Base-by-base conservation (phyloP, 148 eudicot genomes). In the Rhododendron griersonianum region DNA sequence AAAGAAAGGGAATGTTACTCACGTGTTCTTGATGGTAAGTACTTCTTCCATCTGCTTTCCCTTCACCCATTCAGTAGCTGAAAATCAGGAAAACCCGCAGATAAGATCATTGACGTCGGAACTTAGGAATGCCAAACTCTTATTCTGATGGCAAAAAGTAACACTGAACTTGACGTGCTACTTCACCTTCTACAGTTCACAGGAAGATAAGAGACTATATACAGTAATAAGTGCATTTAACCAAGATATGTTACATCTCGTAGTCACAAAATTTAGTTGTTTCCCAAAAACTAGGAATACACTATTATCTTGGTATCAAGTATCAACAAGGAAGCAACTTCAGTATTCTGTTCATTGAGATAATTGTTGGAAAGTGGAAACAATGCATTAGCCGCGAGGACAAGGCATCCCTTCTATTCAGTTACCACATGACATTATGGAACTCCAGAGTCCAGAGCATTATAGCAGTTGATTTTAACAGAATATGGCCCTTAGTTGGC, bases 21-120 rank as follows among this genome's bases (percentile, higher is more conserved):
- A 96, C 98, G 98, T 91, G 82, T 95, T 96, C 90, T 94, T 96
- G 63, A 96, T 95, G 2, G 94, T 35, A 6, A 92, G 44, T 63
- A 93, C 99, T 84, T 96, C 99, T 81, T 94, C 98, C 95, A 92
- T 95, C 83, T 92, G 92, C 88, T 84, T 94, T 35, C 98, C 99
- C 90, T 93, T 96, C 82, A 95, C 97, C 99, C 98, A 94, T 87
- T 96, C 98, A 47, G 97, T 96, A 65, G 96, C 98, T 95, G 95
- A 57, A 90, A 84, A 84, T 69, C 48, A 86, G 25, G 23, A 87
- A 51, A 86, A 83, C n/a, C 44, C 48, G 13, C 11, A 71, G 63
- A 44, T 14, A 80, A 41, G 5, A 37, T 15, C 7, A 21, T 63
- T 50, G 2, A 9, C 48, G 57, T 33, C 45, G 45, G 23, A 53